Base-by-base conservation (phyloP, 805 yeast genomes). In the Saccharomycopsis schoenii region DNA sequence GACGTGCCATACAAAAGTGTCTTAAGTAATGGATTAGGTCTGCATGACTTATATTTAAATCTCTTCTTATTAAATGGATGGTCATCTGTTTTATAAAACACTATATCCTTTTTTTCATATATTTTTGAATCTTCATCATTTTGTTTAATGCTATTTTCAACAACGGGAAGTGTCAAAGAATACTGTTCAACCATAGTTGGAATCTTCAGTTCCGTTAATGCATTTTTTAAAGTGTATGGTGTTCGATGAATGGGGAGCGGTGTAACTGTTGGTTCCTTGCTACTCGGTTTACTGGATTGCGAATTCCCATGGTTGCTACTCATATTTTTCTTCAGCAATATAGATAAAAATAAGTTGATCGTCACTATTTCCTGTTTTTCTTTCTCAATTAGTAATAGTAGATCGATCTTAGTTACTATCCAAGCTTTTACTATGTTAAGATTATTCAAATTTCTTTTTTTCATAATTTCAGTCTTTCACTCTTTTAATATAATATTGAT, bases 11-110 rank as follows among this genome's bases (percentile, higher is more conserved):
- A 92, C 66, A 84, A 76, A 34, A 83, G 73, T 12, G 85, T 78
- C 1, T 74, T 71, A 61, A 89, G 79, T 0, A 68, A 66, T 1
- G 88, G 85, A 66, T 84, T 84, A 0, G 96, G 91, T 2, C 85
- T 78, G 68, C 97, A 89, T 15, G 91, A 84, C 56, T 82, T 77
- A 71, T 92, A 93, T 64, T 89, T 83, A 74, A 85, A 93, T 1
- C 96, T 93, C 58, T 94, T 74, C 66, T 83, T 81, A 69, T 90
- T 90, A 66, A 80, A 76, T 0, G 97, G 97, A 58, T 84, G 82
- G 60, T 91, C 97, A n/a, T 88, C 96, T 25, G 80, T 76, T 40
- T 74, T 71, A 66, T 68, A 77, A 66, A 82, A 79, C 24, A 42
- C 19, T 12, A 40, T 36, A n/a, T 17, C 25, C n/a, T 55, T 19